These are phyloP conservation scores for Candida nitratophila DNA, from an alignment of 805 yeast species.

Conservation along the genomic window DNA sequence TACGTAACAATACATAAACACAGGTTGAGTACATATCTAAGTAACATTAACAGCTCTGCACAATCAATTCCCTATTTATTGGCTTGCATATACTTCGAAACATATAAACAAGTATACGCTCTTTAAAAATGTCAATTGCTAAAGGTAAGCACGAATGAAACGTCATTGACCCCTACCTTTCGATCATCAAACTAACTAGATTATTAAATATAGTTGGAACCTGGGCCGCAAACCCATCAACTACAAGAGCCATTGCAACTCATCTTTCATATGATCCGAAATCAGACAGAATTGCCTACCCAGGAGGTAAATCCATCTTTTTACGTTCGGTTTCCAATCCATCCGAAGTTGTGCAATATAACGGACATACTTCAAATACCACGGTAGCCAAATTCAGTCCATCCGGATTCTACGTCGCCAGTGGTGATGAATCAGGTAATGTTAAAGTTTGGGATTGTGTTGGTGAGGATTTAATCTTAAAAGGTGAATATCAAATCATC, in stretches of 20 bases:
- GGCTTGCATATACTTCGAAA: no score
- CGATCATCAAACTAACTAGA: neutral
- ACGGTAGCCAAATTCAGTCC: conserved; percentile 87
- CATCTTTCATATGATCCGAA: conserved; percentile 69
- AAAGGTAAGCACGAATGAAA: neutral
- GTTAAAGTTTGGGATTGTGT: conserved; percentile 83
- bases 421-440: conserved; percentile 87
- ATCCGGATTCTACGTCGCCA: conserved; percentile 81
- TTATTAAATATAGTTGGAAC: conserved; percentile 11
- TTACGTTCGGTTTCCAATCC: conserved; percentile 60
- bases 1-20: no score
- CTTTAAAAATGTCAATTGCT: neutral
- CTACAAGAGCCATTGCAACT: conserved; percentile 62
- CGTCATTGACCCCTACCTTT: no score
- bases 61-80: no score
- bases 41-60: no score
- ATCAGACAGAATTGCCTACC: conserved; percentile 69
- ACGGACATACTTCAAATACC: conserved; percentile 61
- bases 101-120: no score
- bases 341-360: conserved; percentile 53
- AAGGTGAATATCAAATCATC: conserved; percentile 70
- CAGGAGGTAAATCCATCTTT: conserved; percentile 73
- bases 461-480: conserved; percentile 49
- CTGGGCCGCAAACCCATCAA: conserved; percentile 75
- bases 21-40: no score